Conservation (phyloP, 768 basidiomycete genomes). For the Tylopilus plumbeoviolaceoides region DNA sequence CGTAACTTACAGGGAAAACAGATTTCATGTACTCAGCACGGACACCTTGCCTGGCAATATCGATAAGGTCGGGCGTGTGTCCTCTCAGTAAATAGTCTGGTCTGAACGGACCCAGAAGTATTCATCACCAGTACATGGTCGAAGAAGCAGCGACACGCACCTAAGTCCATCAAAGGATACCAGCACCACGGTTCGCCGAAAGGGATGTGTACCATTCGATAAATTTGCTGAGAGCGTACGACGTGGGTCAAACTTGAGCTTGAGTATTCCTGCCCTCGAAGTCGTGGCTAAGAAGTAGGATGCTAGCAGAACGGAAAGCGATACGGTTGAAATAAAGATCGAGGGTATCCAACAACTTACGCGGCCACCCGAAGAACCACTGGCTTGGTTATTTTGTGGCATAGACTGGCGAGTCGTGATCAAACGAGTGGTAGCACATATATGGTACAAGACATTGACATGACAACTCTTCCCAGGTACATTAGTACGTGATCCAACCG, state of each 20-base stretch:
- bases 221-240: background rate
- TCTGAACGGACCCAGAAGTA: slow-evolving; percentile 32
- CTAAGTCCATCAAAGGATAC: slow-evolving; percentile 79
- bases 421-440: background rate
- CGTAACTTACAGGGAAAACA: slow-evolving; percentile 67
- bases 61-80: slow-evolving; percentile 71
- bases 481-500: background rate
- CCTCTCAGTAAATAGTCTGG: slow-evolving; percentile 80
- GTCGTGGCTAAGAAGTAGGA: background rate
- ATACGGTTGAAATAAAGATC: slow-evolving; percentile 4
- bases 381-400: background rate
- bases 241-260: background rate
- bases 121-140: background rate
- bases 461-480: background rate
- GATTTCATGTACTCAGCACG: slow-evolving; percentile 80
- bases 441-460: background rate
- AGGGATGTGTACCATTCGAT: slow-evolving; percentile 81
- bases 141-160: background rate
- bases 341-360: slow-evolving; percentile 1
- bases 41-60: slow-evolving; percentile 71
- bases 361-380: background rate
- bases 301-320: slow-evolving; percentile 6
- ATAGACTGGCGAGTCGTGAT: background rate
- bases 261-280: background rate
- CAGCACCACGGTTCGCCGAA: slow-evolving; percentile 73